These are phyloP conservation scores for Linnemannia hyalina DNA, from an alignment of 192 early-diverging fungal genomes.

Conservation along the genomic window DNA sequence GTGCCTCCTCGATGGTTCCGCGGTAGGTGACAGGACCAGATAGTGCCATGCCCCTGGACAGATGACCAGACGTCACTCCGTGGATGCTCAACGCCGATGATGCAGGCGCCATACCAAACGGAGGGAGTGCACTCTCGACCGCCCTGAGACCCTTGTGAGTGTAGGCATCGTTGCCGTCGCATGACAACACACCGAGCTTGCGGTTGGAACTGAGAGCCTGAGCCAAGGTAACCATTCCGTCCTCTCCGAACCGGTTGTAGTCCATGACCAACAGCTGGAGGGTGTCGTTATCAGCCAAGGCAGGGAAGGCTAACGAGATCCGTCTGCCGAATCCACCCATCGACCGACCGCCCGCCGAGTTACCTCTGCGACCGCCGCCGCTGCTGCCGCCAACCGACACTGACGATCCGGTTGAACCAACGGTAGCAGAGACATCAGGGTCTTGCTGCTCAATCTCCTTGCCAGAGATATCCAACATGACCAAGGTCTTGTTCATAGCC, in stretches of 20 bases:
- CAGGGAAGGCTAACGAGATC: slow-evolving; percentile 34
- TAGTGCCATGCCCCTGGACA: not conserved
- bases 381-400: not conserved
- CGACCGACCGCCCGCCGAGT: slow-evolving; percentile 3
- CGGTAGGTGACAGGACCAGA: slow-evolving; percentile 16
- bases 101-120: not conserved
- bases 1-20: slow-evolving; percentile 46
- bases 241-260: slow-evolving; percentile 48
- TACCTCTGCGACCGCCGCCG: not conserved
- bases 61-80: no score
- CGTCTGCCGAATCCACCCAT: slow-evolving; percentile 42
- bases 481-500: slow-evolving; percentile 30
- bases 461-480: slow-evolving; percentile 49
- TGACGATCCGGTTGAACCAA: not conserved
- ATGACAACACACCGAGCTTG: slow-evolving; percentile 24
- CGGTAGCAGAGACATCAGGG: not conserved
- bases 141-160: slow-evolving; percentile 38
- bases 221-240: slow-evolving; percentile 30
- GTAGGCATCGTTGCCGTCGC: slow-evolving; percentile 50
- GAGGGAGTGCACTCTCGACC: slow-evolving; percentile 31
- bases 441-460: slow-evolving; percentile 21
- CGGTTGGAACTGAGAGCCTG: slow-evolving; percentile 29
- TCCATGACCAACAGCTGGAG: slow-evolving; percentile 40
- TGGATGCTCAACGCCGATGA: not conserved
- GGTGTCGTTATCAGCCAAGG: slow-evolving; percentile 24